A percentile compares a stretch with the other conserved stretches of the same genome.
phyloP scores from a whole-genome alignment of 2,329 filamentous ascomycete genomes.

The Microcyclospora tardicrescens region DNA sequence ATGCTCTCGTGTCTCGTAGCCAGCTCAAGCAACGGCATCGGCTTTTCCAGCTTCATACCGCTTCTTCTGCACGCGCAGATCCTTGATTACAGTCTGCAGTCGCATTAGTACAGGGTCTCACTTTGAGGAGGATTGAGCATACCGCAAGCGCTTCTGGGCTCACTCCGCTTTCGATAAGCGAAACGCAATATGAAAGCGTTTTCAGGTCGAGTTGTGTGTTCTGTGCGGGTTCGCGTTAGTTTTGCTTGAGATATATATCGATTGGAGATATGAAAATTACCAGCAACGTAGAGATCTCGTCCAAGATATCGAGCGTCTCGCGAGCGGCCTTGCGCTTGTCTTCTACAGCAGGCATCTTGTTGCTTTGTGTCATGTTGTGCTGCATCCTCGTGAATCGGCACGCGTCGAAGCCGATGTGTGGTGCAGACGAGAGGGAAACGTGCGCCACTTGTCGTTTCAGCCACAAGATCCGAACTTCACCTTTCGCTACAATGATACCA shows the following conservation, averaged over 20 bases:
- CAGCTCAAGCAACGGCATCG: background rate
- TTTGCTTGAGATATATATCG: background rate
- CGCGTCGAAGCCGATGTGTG: no score
- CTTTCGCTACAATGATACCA: no score
- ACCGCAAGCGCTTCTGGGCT: slow-evolving; percentile 92
- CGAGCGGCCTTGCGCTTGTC: slow-evolving; percentile 66
- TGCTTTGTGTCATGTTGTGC: background rate
- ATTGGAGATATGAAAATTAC: slow-evolving; percentile 38
- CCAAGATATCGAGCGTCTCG: slow-evolving; percentile 60
- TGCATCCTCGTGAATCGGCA: no score
- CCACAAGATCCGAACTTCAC: no score
- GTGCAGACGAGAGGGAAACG: no score
- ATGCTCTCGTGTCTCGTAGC: no score
- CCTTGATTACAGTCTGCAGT: slow-evolving; percentile 33
- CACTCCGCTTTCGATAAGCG: slow-evolving; percentile 91
- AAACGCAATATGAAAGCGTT: slow-evolving; percentile 87
- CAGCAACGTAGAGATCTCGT: slow-evolving; percentile 74
- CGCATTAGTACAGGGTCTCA: slow-evolving; percentile 1
- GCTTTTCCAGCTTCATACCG: slow-evolving; percentile 8
- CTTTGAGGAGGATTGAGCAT: slow-evolving; percentile 27
- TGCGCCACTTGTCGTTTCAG: no score
- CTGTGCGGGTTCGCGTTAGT: slow-evolving; percentile 33
- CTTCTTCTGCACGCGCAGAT: slow-evolving; percentile 31
- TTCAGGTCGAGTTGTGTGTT: slow-evolving; percentile 88
- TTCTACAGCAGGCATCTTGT: slow-evolving; percentile 24